These are phyloP conservation scores for Misopates orontium DNA, from an alignment of 257 asterid species.

Conservation along the genomic window DNA sequence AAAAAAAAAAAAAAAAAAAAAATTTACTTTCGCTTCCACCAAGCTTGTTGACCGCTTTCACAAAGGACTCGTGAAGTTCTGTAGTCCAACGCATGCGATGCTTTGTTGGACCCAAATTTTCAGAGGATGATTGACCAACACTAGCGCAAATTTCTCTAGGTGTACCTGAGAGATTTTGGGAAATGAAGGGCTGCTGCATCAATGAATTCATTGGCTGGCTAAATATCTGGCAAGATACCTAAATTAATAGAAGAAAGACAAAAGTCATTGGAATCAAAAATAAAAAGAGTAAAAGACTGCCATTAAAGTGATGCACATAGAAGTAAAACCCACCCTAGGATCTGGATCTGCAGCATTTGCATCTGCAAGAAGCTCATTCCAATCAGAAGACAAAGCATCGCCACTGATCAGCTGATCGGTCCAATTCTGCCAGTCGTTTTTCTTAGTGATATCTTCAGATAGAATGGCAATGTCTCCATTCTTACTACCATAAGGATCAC, in stretches of 20 bases:
- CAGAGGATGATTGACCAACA: conserved; percentile 48
- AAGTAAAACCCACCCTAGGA: conserved; percentile 38
- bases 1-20: conserved; percentile 23
- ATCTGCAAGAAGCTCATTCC: conserved; percentile 67
- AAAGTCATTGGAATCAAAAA: conserved; percentile 10
- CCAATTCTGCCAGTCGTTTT: conserved; percentile 71
- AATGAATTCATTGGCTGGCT: conserved; percentile 44
- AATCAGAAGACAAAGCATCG: conserved; percentile 52
- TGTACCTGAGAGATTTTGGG: conserved; percentile 47
- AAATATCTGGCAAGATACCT: conserved; percentile 39
- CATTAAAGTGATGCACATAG: conserved; percentile 12
- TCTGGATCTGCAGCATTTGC: conserved; percentile 45
- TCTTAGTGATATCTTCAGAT: conserved; percentile 47
- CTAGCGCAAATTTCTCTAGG: conserved; percentile 42
- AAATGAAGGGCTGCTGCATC: conserved; percentile 41
- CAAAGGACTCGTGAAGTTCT: conserved; percentile 83
- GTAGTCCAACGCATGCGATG: conserved; percentile 96
- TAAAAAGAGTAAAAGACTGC: not conserved
- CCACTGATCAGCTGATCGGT: conserved; percentile 63
- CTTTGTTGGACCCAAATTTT: conserved; percentile 62
- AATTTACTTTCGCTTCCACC: conserved; percentile 89
- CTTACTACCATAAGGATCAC: conserved; percentile 40
- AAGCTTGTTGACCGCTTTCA: conserved; percentile 82
- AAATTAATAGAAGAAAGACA: not conserved
- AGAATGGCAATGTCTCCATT: conserved; percentile 27